Evolutionary conservation across 495 filamentous ascomycete genomes (phyloP).

Genomic region (Penicillium cataractarum): DNA sequence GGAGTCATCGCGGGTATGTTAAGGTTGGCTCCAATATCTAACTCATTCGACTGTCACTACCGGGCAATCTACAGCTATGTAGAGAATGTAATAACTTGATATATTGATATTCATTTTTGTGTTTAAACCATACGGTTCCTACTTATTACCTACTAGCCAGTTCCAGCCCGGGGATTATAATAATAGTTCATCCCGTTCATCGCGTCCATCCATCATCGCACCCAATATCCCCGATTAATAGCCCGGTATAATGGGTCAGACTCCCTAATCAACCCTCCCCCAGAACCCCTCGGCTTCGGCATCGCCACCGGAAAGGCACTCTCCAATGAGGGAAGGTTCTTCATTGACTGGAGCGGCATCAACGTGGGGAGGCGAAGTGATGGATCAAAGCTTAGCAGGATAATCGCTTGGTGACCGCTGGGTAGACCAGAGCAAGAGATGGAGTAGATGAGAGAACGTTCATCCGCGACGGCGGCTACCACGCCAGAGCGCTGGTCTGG

Average conservation of each 20-base stretch:
- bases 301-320: conserved; percentile 11
- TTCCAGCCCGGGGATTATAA: neutral
- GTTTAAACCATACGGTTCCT: neutral
- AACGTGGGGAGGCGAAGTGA: conserved; percentile 44
- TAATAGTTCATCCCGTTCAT: neutral
- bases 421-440: conserved; percentile 54
- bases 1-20: too few relatives aligned
- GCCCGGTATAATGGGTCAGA: conserved; percentile 39
- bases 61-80: too few relatives aligned
- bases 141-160: neutral
- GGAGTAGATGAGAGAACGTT: conserved; percentile 59
- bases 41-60: too few relatives aligned
- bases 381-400: conserved; percentile 69
- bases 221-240: conserved; percentile 44
- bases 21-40: too few relatives aligned
- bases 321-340: conserved; percentile 11
- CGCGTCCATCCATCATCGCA: conserved; percentile 24
- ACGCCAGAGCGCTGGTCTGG: conserved; percentile 52
- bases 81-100: neutral
- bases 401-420: conserved; percentile 48
- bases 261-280: conserved; percentile 35
- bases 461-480: conserved; percentile 59
- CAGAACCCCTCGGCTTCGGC: neutral
- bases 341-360: conserved; percentile 10
- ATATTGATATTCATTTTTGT: neutral